Evolutionary conservation across 208 protist species (phyloP).

Genomic region (Acanthamoeba lenticulata): DNA sequence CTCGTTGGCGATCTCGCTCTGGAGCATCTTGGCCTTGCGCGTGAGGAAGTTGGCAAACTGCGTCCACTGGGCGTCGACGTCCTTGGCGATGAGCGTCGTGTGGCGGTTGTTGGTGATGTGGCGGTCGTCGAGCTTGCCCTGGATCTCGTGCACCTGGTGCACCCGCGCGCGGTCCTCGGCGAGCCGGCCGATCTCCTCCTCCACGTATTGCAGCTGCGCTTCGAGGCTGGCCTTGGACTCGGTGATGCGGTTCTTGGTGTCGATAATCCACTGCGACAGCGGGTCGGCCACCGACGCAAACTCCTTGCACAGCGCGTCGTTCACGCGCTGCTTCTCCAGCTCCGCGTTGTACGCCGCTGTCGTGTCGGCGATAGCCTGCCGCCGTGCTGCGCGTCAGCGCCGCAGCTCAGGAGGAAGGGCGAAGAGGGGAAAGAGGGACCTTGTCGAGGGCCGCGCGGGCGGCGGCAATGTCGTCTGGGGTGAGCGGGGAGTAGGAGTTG

Average conservation of each 20-base stretch:
- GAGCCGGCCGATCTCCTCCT: neutral
- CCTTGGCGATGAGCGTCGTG: conserved; percentile 60
- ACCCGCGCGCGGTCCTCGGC: neutral
- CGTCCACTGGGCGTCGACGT: conserved; percentile 45
- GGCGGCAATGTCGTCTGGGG: neutral
- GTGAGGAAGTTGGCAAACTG: conserved; percentile 57
- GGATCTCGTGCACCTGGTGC: neutral
- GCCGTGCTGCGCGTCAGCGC: neutral
- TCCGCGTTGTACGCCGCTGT: conserved; percentile 48
- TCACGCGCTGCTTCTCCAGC: conserved; percentile 52
- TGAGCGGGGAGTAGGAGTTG: conserved; percentile 19
- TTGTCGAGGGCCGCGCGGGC: neutral
- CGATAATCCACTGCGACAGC: conserved; percentile 33
- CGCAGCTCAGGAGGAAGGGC: too few species aligned
- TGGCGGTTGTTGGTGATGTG: conserved; percentile 57
- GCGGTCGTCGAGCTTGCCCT: conserved; percentile 19
- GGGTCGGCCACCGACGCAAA: conserved; percentile 62
- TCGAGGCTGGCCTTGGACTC: conserved; percentile 22
- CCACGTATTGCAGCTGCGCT: conserved; percentile 58
- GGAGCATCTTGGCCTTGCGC: conserved; percentile 62
- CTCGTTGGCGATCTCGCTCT: conserved; percentile 68
- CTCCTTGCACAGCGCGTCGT: conserved; percentile 69
- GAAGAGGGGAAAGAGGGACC: too few species aligned
- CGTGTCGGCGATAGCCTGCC: neutral
- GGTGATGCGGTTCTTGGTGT: conserved; percentile 57